Evolutionary conservation across 2,329 filamentous ascomycete species (phyloP), one percentile per base, ranked within the genome.

Genomic region (Berkeleyomyces rouxiae): DNA sequence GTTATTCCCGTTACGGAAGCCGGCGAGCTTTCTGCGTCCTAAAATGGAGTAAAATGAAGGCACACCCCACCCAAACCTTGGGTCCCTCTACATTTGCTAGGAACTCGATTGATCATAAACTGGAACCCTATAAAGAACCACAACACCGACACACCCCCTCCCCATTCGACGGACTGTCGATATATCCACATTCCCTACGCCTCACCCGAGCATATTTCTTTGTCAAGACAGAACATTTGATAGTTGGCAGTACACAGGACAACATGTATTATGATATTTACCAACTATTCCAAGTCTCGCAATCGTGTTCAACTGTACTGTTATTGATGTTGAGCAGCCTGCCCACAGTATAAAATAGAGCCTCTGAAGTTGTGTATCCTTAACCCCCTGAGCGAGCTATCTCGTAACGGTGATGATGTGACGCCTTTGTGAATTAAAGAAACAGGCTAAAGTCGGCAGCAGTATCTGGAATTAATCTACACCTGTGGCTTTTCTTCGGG

Each of bases 241-340:
- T 55, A 55, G 60, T 61, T 61, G 60, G 60, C 49, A 61, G 49
- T 46, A 16, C 60, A 61, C 60, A 61, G 60, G 44, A 61, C 60
- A 61, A 61, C 60, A 61, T 61, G 60, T 61, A 55, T 40, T 31
- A 59, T 63, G 44, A 43, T 58, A 36, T 49, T 53, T 23, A 47
- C 62, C 23, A 31, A 37, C 37, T 49, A 33, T 59, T 62, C 55
- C 57, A 37, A 42, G 55, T 53, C 58, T 64, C 36, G 23, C 42
- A 44, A 33, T 63, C n/a, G 36, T 57, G 51, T 43, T 47, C 46
- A 47, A 13, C 36, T 58, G 53, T 16, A 47, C 40, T 61, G 11
- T 39, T 47, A 49, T 53, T 16, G 60, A 55, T 31, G 51, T 55
- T 55, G 37, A 42, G 31, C 11, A 11, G 23, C 42, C 9, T 36